Evolutionary conservation across 352 stramenopile species (phyloP), one percentile per base, ranked within the genome.

Genomic region (Proteromonas lacertae): DNA sequence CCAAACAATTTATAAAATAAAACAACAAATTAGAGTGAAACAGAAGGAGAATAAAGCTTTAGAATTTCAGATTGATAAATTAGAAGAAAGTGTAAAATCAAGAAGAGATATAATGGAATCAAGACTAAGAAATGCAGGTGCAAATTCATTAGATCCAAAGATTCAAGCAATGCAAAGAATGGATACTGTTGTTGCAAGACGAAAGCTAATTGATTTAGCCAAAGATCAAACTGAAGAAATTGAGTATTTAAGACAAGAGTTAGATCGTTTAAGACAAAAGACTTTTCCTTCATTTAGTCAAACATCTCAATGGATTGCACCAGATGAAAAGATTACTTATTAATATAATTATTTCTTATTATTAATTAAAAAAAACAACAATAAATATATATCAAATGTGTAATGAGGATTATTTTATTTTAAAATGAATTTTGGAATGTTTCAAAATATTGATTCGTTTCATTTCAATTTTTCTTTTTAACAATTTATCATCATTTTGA

Each of bases 231-330:
- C 61, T 1, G 59, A 72, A 5, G 67, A 82, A 44, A 77, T 82
- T 35, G 68, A 80, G 38, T 69, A 48, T 17, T 34, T 81, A 33
- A 60, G 64, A 3, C 44, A 69, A 10, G 67, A 82, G 34, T 55
- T 82, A 0, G 63, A 81, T 43, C 66, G 62, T 25, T 72, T 82
- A 55, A 59, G 66, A 0, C 53, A 61, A 4, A 54, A 60, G 2
- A 81, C 66, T 16, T 82, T 82, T 42, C 68, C 68, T 16, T 70
- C 57, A 35, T 82, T 82, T n/a, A n/a, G n/a, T n/a, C n/a, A n/a
- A n/a, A n/a, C n/a, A n/a, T n/a, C n/a, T n/a, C n/a, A n/a, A n/a
- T n/a, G n/a, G n/a, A n/a, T n/a, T n/a, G n/a, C n/a, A n/a, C n/a
- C n/a, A n/a, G n/a, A n/a, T n/a, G n/a, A n/a, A n/a, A n/a, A n/a